A percentile compares a stretch with the other conserved stretches of the same genome.
Evolutionary conservation across 169 alveolate genomes (phyloP).

Genomic region (Eimeria tenella): DNA sequence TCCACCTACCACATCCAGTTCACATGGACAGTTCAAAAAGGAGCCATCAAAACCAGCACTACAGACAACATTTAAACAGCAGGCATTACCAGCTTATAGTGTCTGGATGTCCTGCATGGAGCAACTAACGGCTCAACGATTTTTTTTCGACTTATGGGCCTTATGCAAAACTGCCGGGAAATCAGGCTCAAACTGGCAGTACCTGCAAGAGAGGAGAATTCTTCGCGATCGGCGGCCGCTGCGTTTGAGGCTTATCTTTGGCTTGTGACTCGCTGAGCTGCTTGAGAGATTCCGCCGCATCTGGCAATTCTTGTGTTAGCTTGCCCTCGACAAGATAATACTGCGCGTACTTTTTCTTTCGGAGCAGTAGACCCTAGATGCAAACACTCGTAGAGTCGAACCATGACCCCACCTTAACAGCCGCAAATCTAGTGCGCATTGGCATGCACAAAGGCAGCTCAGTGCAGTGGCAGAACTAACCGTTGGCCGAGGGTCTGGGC

Average conservation of each 20-base stretch:
- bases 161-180: too few species aligned
- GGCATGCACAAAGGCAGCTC: neutral
- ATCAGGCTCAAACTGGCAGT: neutral
- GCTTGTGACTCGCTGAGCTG: slow-evolving; percentile 37
- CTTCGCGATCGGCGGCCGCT: slow-evolving; percentile 63
- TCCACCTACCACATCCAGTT: slow-evolving; percentile 71
- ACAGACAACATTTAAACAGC: neutral
- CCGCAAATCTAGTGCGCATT: neutral
- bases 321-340: slow-evolving; percentile 77
- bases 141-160: too few species aligned
- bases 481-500: slow-evolving; percentile 62
- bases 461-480: neutral
- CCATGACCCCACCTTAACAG: neutral
- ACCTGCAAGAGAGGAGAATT: slow-evolving; percentile 64
- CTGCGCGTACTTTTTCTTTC: slow-evolving; percentile 78
- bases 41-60: neutral
- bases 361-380: slow-evolving; percentile 75
- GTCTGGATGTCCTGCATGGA: too few species aligned
- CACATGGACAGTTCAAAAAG: neutral
- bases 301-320: slow-evolving; percentile 32
- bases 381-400: neutral
- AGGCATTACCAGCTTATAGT: too few species aligned
- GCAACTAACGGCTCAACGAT: too few species aligned
- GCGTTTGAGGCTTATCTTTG: slow-evolving; percentile 1
- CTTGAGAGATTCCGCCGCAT: slow-evolving; percentile 49